phyloP scores from a whole-genome alignment of 2,329 filamentous ascomycete species.

The Lojkania enalia region DNA sequence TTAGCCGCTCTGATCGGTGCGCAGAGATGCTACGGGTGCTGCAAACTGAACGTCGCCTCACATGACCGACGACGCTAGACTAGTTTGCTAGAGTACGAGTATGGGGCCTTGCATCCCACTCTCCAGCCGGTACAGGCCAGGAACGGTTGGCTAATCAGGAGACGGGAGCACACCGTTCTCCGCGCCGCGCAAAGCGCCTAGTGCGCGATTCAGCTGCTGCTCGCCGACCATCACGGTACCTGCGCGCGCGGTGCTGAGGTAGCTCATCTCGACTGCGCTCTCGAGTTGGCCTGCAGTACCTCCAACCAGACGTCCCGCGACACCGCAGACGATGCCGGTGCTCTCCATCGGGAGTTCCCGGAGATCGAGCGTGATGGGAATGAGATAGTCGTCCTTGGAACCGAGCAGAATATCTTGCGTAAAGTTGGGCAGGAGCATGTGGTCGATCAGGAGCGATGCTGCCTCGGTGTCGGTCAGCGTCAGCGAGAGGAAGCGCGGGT shows the following conservation, averaged over 20 bases:
- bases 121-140: too few relatives aligned
- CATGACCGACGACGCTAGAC: neutral
- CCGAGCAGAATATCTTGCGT: conserved; percentile 70
- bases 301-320: conserved; percentile 79
- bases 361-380: conserved; percentile 88
- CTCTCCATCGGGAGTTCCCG: conserved; percentile 80
- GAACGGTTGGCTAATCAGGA: conserved; percentile 20
- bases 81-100: too few relatives aligned
- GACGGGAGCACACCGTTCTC: conserved; percentile 34
- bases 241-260: conserved; percentile 84
- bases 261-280: conserved; percentile 74
- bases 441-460: conserved; percentile 73
- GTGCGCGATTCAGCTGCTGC: conserved; percentile 71
- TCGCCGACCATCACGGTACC: conserved; percentile 85
- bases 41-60: neutral
- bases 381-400: conserved; percentile 69
- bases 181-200: conserved; percentile 65
- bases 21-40: neutral
- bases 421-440: conserved; percentile 63
- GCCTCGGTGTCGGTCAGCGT: conserved; percentile 74
- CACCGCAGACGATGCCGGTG: conserved; percentile 92
- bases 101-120: neutral
- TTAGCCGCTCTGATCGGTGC: conserved; percentile 1
- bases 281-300: conserved; percentile 57
- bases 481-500: conserved; percentile 71